Evolutionary conservation across 768 basidiomycete species (phyloP).

Genomic region (Psilocybe sp.): DNA sequence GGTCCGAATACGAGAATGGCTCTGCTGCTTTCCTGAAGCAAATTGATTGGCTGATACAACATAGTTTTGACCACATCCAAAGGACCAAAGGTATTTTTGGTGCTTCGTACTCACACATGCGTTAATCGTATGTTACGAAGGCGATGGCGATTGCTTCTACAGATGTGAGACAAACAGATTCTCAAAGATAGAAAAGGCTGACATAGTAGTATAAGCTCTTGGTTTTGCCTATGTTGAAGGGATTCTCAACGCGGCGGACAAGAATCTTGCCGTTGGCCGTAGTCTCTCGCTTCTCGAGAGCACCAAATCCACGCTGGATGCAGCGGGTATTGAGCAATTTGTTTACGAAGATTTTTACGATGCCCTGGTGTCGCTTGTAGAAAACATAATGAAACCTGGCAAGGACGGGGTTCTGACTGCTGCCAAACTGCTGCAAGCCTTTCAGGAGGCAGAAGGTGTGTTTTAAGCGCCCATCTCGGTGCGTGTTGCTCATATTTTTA

Average conservation of each 20-base stretch:
- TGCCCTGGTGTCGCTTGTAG: constrained; percentile 51
- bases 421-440: constrained; percentile 41
- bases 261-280: constrained; percentile 41
- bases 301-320: constrained; percentile 48
- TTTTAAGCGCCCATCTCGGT: background rate
- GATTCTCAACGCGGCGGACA: constrained; percentile 50
- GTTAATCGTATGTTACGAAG: constrained; percentile 27
- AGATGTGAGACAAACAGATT: constrained; percentile 54
- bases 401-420: constrained; percentile 33
- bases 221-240: constrained; percentile 79
- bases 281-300: constrained; percentile 51
- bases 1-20: constrained; percentile 65
- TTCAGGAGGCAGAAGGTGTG: constrained; percentile 53
- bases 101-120: background rate
- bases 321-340: constrained; percentile 59
- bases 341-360: constrained; percentile 79
- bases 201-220: constrained; percentile 48
- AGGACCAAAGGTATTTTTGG: constrained; percentile 60
- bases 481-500: constrained; percentile 16
- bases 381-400: constrained; percentile 36
- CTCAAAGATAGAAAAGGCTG: constrained; percentile 2
- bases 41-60: constrained; percentile 62
- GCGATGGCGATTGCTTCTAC: constrained; percentile 93
- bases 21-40: constrained; percentile 63
- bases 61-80: constrained; percentile 67